Conservation (phyloP, 1,139 yeast species). For the Arxiozyma slooffiae region DNA sequence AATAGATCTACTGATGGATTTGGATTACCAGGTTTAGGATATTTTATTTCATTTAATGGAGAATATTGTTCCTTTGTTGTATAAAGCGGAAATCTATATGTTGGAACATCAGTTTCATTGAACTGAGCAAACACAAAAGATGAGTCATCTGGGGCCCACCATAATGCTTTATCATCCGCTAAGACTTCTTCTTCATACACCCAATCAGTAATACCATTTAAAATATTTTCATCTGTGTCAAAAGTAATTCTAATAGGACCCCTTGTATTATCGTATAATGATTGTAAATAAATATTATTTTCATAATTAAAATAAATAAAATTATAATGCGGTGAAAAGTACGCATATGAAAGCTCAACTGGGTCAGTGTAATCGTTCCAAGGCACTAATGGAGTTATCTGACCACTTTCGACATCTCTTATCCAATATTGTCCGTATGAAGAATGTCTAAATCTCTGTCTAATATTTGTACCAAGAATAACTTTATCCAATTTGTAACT, state of each 20-base stretch:
- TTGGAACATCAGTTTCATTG: slow-evolving; percentile 63
- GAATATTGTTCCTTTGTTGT: slow-evolving; percentile 41
- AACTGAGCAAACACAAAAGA: slow-evolving; percentile 54
- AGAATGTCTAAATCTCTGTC: slow-evolving; percentile 69
- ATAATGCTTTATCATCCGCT: slow-evolving; percentile 52
- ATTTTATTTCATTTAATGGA: slow-evolving; percentile 58
- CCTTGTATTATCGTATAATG: slow-evolving; percentile 32
- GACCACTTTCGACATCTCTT: slow-evolving; percentile 35
- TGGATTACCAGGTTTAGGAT: slow-evolving; percentile 80
- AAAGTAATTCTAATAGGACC: slow-evolving; percentile 46
- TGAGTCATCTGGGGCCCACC: slow-evolving; percentile 81
- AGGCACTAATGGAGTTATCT: slow-evolving; percentile 36
- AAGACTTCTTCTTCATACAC: slow-evolving; percentile 91
- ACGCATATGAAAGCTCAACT: slow-evolving; percentile 40
- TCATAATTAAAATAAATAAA: slow-evolving; percentile 58
- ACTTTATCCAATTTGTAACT: slow-evolving; percentile 26
- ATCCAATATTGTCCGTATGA: slow-evolving; percentile 59
- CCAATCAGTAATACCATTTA: slow-evolving; percentile 93
- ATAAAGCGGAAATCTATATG: slow-evolving; percentile 56
- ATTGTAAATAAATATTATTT: slow-evolving; percentile 53
- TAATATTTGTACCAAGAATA: slow-evolving; percentile 28
- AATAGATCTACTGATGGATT: slow-evolving; percentile 55
- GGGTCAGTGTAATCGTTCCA: slow-evolving; percentile 22
- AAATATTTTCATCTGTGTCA: slow-evolving; percentile 58
- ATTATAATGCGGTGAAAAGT: slow-evolving; percentile 67